These are phyloP conservation scores for Ceratobasidium sp. DNA, from an alignment of 1,284 basidiomycete genomes.

Conservation along the genomic window DNA sequence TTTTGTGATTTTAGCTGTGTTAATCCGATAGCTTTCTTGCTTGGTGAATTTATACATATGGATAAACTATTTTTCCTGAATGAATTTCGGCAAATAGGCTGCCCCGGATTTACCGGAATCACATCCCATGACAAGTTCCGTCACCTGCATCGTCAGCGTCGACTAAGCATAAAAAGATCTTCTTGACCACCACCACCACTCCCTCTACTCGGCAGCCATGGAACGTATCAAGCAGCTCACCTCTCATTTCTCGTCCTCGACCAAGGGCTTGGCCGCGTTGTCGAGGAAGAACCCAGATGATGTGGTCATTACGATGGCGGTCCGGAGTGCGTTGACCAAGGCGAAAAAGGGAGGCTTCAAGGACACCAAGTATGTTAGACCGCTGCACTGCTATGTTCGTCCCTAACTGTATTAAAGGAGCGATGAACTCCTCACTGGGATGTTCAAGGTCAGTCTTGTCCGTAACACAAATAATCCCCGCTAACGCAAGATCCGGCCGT, in stretches of 20 bases:
- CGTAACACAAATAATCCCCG: neutral
- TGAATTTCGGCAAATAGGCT: slow-evolving; percentile 3
- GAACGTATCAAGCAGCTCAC: slow-evolving; percentile 70
- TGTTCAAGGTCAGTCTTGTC: slow-evolving; percentile 65
- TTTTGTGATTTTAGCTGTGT: neutral
- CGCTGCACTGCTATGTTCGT: neutral
- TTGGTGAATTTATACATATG: slow-evolving; percentile 3
- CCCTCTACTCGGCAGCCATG: slow-evolving; percentile 4
- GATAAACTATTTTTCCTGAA: neutral
- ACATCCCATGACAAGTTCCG: slow-evolving; percentile 32
- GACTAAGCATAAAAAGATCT: neutral
- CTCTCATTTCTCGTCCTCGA: slow-evolving; percentile 60
- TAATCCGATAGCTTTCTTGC: slow-evolving; percentile 15
- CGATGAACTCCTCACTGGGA: slow-evolving; percentile 78
- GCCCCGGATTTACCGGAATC: slow-evolving; percentile 16
- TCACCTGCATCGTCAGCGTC: slow-evolving; percentile 21
- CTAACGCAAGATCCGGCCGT: slow-evolving; percentile 12
- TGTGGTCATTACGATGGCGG: slow-evolving; percentile 86
- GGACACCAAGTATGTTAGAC: slow-evolving; percentile 56
- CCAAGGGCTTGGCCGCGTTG: slow-evolving; percentile 56
- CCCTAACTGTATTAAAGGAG: slow-evolving; percentile 54
- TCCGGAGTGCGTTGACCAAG: slow-evolving; percentile 78
- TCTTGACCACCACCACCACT: slow-evolving; percentile 12
- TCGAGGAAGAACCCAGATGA: slow-evolving; percentile 70
- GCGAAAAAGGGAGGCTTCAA: slow-evolving; percentile 83